Conservation (phyloP, 2,329 filamentous ascomycete genomes). For the Penicillium verrucosum region DNA sequence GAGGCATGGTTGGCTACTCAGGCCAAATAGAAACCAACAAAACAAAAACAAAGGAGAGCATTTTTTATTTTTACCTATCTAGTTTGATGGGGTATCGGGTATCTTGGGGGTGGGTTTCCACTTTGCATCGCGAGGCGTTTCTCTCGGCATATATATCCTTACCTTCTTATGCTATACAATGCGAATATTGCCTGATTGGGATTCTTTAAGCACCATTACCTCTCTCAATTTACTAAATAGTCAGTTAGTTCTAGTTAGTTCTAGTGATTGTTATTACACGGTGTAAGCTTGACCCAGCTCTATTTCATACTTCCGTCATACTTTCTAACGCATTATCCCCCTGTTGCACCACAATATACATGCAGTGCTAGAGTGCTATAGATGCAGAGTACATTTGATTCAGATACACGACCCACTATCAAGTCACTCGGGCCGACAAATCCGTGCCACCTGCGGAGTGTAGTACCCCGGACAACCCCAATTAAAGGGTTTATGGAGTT, state of each 20-base stretch:
- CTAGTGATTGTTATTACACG: neutral
- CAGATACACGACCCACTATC: neutral
- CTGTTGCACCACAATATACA: neutral
- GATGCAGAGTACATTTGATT: neutral
- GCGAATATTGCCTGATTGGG: neutral
- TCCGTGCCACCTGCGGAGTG: neutral
- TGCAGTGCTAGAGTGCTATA: neutral
- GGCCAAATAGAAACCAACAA: constrained; percentile 15
- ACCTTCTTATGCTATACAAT: constrained; percentile 5
- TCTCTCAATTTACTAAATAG: neutral
- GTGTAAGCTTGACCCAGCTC: neutral
- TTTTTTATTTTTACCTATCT: neutral
- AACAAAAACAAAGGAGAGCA: constrained; percentile 1
- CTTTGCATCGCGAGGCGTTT: constrained; percentile 24
- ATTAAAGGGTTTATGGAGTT: neutral
- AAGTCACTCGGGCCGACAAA: neutral
- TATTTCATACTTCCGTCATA: neutral
- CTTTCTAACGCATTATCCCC: neutral
- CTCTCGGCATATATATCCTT: constrained; percentile 10
- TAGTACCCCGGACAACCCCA: neutral
- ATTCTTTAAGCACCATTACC: neutral
- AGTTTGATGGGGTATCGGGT: constrained; percentile 2
- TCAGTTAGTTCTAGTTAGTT: too few species aligned
- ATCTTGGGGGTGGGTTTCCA: constrained; percentile 3
- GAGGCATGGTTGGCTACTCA: constrained; percentile 26